Conservation (phyloP, 495 filamentous ascomycete genomes). For the Usnea hakonensis region DNA sequence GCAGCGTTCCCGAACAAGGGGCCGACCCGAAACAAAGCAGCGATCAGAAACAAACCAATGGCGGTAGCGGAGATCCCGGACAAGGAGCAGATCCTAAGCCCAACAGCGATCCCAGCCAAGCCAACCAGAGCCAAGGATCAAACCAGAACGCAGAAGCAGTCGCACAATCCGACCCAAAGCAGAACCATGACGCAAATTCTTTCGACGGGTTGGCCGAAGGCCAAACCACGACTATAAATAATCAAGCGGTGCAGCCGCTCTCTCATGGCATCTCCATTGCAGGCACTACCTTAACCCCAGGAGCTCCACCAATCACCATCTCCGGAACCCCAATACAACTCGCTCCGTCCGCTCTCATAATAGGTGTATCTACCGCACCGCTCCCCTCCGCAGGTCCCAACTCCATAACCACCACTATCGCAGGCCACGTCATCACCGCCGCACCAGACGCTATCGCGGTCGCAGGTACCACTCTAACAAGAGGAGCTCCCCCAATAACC, state of each 20-base stretch:
- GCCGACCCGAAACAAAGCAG: too few relatives aligned
- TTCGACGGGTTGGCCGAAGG: neutral
- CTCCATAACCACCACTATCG: neutral
- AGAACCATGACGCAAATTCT: neutral
- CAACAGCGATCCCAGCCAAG: neutral
- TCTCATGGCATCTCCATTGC: slow-evolving; percentile 1
- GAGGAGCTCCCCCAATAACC: too few relatives aligned
- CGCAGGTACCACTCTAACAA: neutral
- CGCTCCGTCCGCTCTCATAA: neutral
- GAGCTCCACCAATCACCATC: neutral
- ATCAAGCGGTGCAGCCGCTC: neutral
- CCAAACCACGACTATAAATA: neutral
- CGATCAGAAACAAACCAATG: neutral
- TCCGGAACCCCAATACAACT: neutral
- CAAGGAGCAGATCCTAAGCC: neutral
- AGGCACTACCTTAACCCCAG: neutral
- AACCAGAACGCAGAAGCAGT: neutral
- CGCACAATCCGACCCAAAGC: neutral
- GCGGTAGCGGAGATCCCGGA: neutral
- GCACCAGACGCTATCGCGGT: neutral
- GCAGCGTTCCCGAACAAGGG: too few relatives aligned
- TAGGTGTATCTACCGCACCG: neutral
- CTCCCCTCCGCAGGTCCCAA: neutral
- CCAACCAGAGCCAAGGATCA: neutral
- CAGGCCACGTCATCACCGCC: neutral